Evolutionary conservation across 2,329 filamentous ascomycete species (phyloP).

Genomic region (Xylariaceae sp.): DNA sequence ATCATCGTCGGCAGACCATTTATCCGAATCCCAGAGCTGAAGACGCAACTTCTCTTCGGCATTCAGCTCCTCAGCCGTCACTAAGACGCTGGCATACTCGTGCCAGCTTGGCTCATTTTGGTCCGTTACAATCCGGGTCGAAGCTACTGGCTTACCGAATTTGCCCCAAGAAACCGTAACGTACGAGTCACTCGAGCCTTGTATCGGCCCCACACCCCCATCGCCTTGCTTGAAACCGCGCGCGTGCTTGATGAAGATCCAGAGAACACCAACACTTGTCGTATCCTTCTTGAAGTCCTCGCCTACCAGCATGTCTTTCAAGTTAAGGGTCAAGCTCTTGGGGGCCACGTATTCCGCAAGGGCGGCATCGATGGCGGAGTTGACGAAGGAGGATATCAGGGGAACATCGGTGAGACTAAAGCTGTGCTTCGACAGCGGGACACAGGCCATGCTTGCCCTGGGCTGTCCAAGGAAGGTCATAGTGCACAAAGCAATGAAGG

Average conservation of each 20-base stretch:
- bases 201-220: conserved; percentile 60
- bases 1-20: conserved; percentile 72
- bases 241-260: conserved; percentile 67
- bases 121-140: conserved; percentile 64
- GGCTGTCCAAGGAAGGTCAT: conserved; percentile 76
- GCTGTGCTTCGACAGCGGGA: conserved; percentile 68
- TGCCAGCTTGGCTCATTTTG: conserved; percentile 73
- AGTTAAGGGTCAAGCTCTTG: conserved; percentile 71
- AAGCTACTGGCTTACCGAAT: conserved; percentile 70
- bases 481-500: conserved; percentile 76
- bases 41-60: conserved; percentile 70
- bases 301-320: conserved; percentile 77
- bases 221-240: conserved; percentile 74
- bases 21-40: conserved; percentile 77
- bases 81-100: conserved; percentile 69
- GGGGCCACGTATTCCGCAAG: conserved; percentile 77
- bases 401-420: conserved; percentile 77
- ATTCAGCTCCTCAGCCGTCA: conserved; percentile 71
- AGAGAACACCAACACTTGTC: conserved; percentile 62
- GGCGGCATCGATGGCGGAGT: conserved; percentile 73
- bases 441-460: conserved; percentile 70
- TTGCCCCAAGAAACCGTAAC: conserved; percentile 77
- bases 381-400: conserved; percentile 74
- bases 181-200: conserved; percentile 70
- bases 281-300: conserved; percentile 82